These are phyloP conservation scores for Anthracocystis walkeri DNA, from an alignment of 1,284 basidiomycete species.

Conservation along the genomic window DNA sequence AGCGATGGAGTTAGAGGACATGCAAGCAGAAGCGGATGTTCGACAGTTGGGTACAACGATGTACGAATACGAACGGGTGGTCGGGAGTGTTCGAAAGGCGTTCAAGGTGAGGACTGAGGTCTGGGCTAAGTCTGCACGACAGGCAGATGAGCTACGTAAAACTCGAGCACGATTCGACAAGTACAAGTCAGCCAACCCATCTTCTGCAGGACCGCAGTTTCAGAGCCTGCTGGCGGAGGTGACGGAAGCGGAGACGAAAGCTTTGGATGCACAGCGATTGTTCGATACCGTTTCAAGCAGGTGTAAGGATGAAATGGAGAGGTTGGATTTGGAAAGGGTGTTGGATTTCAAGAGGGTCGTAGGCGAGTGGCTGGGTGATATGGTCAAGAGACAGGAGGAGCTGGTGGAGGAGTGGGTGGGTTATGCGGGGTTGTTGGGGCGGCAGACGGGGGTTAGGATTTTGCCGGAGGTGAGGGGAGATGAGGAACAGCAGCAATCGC, in stretches of 20 bases:
- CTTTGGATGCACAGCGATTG: constrained; percentile 75
- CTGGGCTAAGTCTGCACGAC: constrained; percentile 71
- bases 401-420: constrained; percentile 71
- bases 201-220: constrained; percentile 37
- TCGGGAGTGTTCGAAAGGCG: constrained; percentile 87
- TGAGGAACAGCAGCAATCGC: not conserved
- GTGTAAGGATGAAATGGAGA: constrained; percentile 88
- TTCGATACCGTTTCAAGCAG: constrained; percentile 88
- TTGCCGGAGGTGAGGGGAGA: constrained; percentile 10
- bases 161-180: constrained; percentile 83
- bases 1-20: constrained; percentile 53
- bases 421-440: constrained; percentile 53
- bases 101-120: constrained; percentile 86
- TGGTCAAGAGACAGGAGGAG: constrained; percentile 84
- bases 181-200: constrained; percentile 76
- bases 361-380: constrained; percentile 82
- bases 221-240: constrained; percentile 45
- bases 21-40: constrained; percentile 64
- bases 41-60: constrained; percentile 76
- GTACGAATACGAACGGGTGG: constrained; percentile 90
- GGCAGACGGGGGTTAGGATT: constrained; percentile 54
- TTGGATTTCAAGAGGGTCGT: constrained; percentile 85
- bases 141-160: constrained; percentile 81
- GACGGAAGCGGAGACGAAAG: constrained; percentile 51
- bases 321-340: constrained; percentile 92